phyloP scores from a whole-genome alignment of 257 asterid species.

The Fraxinus americana region DNA sequence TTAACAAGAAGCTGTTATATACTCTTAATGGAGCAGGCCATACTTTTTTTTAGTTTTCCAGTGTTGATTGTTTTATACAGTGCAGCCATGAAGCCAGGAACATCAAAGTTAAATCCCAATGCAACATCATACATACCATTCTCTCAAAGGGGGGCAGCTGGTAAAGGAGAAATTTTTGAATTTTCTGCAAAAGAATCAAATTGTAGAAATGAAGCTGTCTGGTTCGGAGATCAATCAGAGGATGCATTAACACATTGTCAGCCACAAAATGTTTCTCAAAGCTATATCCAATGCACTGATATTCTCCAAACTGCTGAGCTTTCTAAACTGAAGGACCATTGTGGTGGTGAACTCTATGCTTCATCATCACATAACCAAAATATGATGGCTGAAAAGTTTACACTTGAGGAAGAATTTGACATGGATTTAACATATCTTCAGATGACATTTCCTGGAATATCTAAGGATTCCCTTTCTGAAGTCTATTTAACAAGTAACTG shows the following conservation, averaged over 20 bases:
- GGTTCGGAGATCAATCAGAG: constrained; percentile 42
- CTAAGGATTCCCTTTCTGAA: constrained; percentile 71
- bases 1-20: too few species aligned
- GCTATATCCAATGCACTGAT: constrained; percentile 27
- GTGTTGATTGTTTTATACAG: too few species aligned
- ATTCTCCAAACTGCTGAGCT: constrained; percentile 30
- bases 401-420: constrained; percentile 50
- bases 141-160: constrained; percentile 51
- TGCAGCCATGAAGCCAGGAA: constrained; percentile 62
- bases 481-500: constrained; percentile 62
- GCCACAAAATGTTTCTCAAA: constrained; percentile 32
- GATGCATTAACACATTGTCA: constrained; percentile 34
- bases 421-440: constrained; percentile 72
- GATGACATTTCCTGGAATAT: constrained; percentile 73
- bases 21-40: too few species aligned
- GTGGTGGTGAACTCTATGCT: constrained; percentile 44
- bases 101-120: constrained; percentile 71
- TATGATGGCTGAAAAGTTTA: constrained; percentile 38
- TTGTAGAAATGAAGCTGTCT: constrained; percentile 42
- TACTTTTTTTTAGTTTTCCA: too few species aligned
- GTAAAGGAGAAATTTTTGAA: constrained; percentile 32
- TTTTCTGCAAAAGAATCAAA: constrained; percentile 26
- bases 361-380: constrained; percentile 49
- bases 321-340: constrained; percentile 41
- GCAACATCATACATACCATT: constrained; percentile 80